Base-by-base conservation (phyloP, 2,329 filamentous ascomycete genomes). In the Ceratocystis papillata region DNA sequence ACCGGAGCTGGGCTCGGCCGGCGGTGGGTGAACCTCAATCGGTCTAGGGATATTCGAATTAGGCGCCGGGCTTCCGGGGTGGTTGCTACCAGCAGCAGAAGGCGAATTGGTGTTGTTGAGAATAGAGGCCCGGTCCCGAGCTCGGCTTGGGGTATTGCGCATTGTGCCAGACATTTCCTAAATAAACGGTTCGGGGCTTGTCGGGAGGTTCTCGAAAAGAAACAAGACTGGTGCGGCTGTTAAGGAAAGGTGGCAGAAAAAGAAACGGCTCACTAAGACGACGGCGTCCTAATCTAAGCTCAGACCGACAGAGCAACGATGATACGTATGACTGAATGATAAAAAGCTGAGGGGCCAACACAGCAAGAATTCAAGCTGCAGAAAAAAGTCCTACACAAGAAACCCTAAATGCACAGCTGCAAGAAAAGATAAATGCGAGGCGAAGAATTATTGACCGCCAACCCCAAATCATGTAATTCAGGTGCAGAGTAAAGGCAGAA, bases 41-140 rank as follows among this genome's bases (percentile, higher is more conserved):
- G 88, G 88, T 72, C 89, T 83, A 71, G 87, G 88, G 73, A 91
- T 91, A 73, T 78, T 81, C 62, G 88, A 90, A 67, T 79, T 72
- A 25, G 55, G 55, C 66, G 77, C 77, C 67, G 83, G 85, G 75
- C 83, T 87, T 76, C 81, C 84, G 74, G 86, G 87, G 69, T 83
- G 57, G 64, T 45, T 65, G 17, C 60, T 33, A 30, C 20, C 50
- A 17, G 67, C 46, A 15, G 63, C 62, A 59, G 55, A 33, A 20
- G 55, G 55, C 33, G 65, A 48, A 37, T 53, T 55, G 20, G 37
- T 62, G 37, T 28, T 65, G 50, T 68, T 68, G 33, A 66, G 82
- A 69, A 83, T 77, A 71, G 77, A 77, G 70, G 81, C 83, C 72
- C 86, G 81, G 71, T 77, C 76, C 76, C 87, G 78, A 70, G 77